phyloP scores from a whole-genome alignment of 176 grass and related monocot species.

The Avena atlantica region DNA sequence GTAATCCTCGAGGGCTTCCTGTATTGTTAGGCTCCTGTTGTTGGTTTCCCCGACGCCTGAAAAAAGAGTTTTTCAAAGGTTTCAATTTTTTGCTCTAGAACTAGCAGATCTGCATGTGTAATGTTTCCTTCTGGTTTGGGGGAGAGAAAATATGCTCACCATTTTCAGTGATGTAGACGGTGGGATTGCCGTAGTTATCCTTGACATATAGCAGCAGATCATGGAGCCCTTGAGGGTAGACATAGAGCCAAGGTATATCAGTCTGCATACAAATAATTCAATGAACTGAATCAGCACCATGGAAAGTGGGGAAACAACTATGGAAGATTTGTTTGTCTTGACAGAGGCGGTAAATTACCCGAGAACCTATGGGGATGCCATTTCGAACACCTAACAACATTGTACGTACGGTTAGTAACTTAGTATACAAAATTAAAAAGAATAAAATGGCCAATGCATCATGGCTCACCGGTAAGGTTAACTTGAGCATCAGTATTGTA shows the following conservation, averaged over 20 bases:
- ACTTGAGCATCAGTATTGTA: slow-evolving; percentile 36
- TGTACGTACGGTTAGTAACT: neutral
- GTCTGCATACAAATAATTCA: slow-evolving; percentile 18
- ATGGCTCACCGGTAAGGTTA: slow-evolving; percentile 40
- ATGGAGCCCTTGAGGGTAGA: slow-evolving; percentile 61
- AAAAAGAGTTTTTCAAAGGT: neutral
- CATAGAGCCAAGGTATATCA: slow-evolving; percentile 49
- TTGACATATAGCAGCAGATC: slow-evolving; percentile 65
- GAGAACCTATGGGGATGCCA: slow-evolving; percentile 57
- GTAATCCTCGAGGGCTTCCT: slow-evolving; percentile 58
- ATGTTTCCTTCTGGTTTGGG: neutral
- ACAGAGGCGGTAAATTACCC: slow-evolving; percentile 36
- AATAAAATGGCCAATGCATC: neutral
- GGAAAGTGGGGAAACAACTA: neutral
- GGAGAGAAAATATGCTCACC: slow-evolving; percentile 29
- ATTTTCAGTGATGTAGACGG: slow-evolving; percentile 72
- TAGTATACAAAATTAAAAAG: neutral
- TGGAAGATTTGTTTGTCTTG: neutral
- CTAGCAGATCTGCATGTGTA: no score
- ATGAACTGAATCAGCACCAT: neutral
- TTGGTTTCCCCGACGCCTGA: slow-evolving; percentile 45
- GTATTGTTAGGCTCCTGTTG: slow-evolving; percentile 42
- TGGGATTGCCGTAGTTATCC: slow-evolving; percentile 60
- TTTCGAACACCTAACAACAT: slow-evolving; percentile 49
- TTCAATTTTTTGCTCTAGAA: no score